A percentile compares a stretch with the other conserved stretches of the same genome.
Conservation (phyloP, 345 rosid genomes). For the Melaleuca quinquenervia region DNA sequence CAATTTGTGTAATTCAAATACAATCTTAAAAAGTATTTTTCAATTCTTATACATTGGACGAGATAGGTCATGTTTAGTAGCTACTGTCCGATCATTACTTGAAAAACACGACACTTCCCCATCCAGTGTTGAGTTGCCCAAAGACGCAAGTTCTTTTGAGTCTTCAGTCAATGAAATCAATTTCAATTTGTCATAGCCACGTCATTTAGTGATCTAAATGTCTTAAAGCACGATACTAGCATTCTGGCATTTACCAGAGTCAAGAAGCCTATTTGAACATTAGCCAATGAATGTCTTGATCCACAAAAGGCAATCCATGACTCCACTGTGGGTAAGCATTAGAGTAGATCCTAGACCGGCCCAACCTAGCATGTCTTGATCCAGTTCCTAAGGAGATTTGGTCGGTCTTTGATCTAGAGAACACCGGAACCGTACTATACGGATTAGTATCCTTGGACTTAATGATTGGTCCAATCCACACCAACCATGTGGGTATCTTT, state of each 20-base stretch:
- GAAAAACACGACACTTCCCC: neutral
- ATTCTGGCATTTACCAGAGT: neutral
- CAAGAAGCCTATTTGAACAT: neutral
- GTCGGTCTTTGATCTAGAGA: no score
- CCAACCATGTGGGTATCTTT: no score
- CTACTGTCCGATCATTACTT: neutral
- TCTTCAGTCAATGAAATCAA: neutral
- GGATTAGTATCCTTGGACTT: no score
- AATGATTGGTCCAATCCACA: no score
- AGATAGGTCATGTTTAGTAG: neutral
- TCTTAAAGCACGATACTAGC: neutral
- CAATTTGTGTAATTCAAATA: neutral
- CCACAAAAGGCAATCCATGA: no score
- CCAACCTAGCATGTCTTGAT: no score
- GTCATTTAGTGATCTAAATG: neutral
- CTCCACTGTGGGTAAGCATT: no score
- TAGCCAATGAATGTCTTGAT: neutral
- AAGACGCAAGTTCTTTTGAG: neutral
- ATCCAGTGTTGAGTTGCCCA: neutral
- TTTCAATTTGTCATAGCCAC: neutral
- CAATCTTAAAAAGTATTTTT: no score
- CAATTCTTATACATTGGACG: neutral
- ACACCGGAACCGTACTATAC: no score
- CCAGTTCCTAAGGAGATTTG: no score
- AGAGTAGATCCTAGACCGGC: no score